Evolutionary conservation across 495 filamentous ascomycete species (phyloP), one percentile per base, ranked within the genome.

Genomic region (Pseudoneurospora amorphoporcata): DNA sequence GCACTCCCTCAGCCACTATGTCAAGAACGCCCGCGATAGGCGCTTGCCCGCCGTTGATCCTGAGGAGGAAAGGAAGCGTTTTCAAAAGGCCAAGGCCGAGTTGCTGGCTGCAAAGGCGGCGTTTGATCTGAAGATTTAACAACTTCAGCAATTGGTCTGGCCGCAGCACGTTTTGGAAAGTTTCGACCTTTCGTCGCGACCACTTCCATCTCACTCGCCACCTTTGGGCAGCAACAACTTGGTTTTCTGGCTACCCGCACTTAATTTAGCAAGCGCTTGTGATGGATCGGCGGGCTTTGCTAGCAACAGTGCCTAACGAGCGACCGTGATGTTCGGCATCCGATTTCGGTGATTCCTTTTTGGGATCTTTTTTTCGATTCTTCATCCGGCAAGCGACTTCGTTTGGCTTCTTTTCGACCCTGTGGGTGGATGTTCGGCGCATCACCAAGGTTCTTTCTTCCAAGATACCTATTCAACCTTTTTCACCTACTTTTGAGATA

Each of bases 41-140:
- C 5, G 70, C 10, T 7, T 43, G 41, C 72, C 72, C 3, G 47
- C 19, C 10, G 42, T 65, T 35, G 69, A 69, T 73, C 70, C 75
- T 39, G 77, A 80, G 75, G 71, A 79, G 65, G 77, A 77, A 39
- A 72, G 70, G 69, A 77, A 38, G 47, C 45, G 73, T 1, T 77
- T 85, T 38, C 83, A 72, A 38, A 78, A 80, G 65, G 76, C 75
- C 16, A 86, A 85, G 80, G 74, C 70, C 58, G 74, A 81, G 69
- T 68, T 85, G 17, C 77, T 81, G 40, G 74, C 70, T 65, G 74
- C 80, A 23, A 73, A 75, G 41, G 74, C 72, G 53, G 72, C 72
- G 19, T 39, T 75, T 45, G 41, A 40, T 35, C 35, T 35, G 29
- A 65, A 65, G 29, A 65, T 65, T 32, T 65, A 58, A 58, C 35